A percentile compares a stretch with the other conserved stretches of the same genome.
Conservation (phyloP, 352 stramenopile genomes). For the Globisporangium emineosum region DNA sequence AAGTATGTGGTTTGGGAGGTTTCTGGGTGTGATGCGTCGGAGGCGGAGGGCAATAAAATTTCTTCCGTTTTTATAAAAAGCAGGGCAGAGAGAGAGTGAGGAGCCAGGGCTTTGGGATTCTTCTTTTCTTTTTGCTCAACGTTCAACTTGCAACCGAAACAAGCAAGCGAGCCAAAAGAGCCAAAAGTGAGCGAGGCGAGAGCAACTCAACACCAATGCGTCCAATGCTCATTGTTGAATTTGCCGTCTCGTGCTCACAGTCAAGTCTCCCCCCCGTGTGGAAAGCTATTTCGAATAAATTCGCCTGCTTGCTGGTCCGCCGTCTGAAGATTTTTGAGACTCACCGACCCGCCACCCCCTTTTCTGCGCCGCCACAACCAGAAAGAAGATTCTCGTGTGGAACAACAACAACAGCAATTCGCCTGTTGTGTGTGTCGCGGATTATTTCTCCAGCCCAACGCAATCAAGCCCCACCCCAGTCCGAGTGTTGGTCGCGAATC, state of each 20-base stretch:
- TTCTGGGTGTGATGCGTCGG: constrained; percentile 5
- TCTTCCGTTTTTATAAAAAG: constrained; percentile 12
- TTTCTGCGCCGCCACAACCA: constrained; percentile 10
- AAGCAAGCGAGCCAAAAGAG: neutral
- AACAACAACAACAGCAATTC: no score
- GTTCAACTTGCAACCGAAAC: constrained; percentile 13
- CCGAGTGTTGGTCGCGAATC: constrained; percentile 15
- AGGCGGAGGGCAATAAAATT: constrained; percentile 4
- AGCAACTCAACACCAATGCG: constrained; percentile 9
- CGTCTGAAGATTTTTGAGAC: constrained; percentile 3
- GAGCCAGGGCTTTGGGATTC: constrained; percentile 6
- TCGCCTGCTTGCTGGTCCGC: constrained; percentile 16
- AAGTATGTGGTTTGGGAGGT: neutral
- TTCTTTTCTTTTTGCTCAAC: constrained; percentile 17
- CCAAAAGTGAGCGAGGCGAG: neutral
- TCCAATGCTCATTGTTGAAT: constrained; percentile 50
- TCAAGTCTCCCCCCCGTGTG: neutral
- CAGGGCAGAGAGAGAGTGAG: constrained; percentile 11
- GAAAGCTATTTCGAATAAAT: constrained; percentile 5
- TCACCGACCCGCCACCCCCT: neutral
- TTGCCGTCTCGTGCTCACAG: constrained; percentile 23
- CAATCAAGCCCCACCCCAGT: constrained; percentile 9
- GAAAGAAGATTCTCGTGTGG: constrained; percentile 12
- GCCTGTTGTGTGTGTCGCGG: constrained; percentile 6
- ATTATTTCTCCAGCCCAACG: constrained; percentile 6